These are phyloP conservation scores for Blastomyces parvus DNA, from an alignment of 2,329 filamentous ascomycete genomes.

Conservation along the genomic window DNA sequence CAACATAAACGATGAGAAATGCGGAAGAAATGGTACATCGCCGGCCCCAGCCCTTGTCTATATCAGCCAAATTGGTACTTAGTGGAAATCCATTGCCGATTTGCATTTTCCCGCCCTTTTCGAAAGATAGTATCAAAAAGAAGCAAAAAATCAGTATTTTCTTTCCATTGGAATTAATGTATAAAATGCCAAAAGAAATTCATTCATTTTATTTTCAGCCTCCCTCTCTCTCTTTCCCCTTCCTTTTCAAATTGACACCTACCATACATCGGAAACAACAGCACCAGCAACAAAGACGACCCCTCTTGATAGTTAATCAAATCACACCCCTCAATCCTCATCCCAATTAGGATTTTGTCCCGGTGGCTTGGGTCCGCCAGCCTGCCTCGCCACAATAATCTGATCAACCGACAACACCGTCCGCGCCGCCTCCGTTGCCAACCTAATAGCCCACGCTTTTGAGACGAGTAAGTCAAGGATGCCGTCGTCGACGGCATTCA, in stretches of 20 bases:
- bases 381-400: constrained; percentile 96
- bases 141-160: not conserved
- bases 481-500: constrained; percentile 78
- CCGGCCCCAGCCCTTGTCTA: not conserved
- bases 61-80: not conserved
- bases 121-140: not conserved
- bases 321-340: constrained; percentile 43
- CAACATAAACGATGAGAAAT: too few species aligned
- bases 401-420: constrained; percentile 96
- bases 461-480: constrained; percentile 86
- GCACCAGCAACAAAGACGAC: not conserved
- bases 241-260: too few species aligned
- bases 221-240: not conserved
- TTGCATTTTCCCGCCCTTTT: not conserved
- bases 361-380: constrained; percentile 92
- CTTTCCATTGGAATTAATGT: constrained; percentile 1
- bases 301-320: not conserved
- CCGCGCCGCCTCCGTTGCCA: constrained; percentile 87
- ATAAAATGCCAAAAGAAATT: constrained; percentile 1
- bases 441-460: constrained; percentile 94
- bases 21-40: not conserved
- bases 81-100: not conserved
- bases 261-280: not conserved
- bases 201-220: not conserved
- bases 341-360: constrained; percentile 79